Conservation (phyloP, 192 early-diverging fungal genomes). For the Thoreauomyces humboldtii region DNA sequence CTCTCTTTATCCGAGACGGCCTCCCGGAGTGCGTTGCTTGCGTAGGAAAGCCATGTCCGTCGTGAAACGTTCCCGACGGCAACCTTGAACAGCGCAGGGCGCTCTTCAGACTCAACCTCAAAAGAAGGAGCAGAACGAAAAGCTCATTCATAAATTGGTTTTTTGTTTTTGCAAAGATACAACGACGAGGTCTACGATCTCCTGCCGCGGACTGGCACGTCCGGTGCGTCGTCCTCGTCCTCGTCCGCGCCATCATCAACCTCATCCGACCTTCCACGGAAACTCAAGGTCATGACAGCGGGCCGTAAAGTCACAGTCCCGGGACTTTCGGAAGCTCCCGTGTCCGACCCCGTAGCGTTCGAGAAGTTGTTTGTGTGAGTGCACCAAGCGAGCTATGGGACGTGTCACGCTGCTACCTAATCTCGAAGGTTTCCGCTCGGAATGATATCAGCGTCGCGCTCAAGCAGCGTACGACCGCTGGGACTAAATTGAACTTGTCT, state of each 20-base stretch:
- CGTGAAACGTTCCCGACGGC: too few species aligned
- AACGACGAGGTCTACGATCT: constrained; percentile 97
- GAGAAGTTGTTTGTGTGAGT: constrained; percentile 23
- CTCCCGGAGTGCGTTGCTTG: neutral
- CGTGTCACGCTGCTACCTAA: neutral
- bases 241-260: neutral
- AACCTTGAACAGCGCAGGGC: too few species aligned
- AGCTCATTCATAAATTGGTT: constrained; percentile 3
- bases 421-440: neutral
- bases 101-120: neutral
- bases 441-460: constrained; percentile 4
- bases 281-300: constrained; percentile 29
- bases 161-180: constrained; percentile 69
- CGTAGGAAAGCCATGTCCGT: neutral
- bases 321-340: constrained; percentile 12
- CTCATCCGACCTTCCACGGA: constrained; percentile 5
- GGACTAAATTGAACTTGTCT: constrained; percentile 24
- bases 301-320: constrained; percentile 15
- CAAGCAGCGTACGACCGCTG: constrained; percentile 19
- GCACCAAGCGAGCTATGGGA: too few species aligned
- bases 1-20: too few species aligned
- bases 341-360: constrained; percentile 12
- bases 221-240: neutral
- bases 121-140: too few species aligned
- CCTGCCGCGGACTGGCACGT: constrained; percentile 32